Percentiles rank a stretch among this genome's conserved stretches.
Evolutionary conservation across 2,329 filamentous ascomycete genomes (phyloP).

Genomic region (Sporothrix pseudoabietina): DNA sequence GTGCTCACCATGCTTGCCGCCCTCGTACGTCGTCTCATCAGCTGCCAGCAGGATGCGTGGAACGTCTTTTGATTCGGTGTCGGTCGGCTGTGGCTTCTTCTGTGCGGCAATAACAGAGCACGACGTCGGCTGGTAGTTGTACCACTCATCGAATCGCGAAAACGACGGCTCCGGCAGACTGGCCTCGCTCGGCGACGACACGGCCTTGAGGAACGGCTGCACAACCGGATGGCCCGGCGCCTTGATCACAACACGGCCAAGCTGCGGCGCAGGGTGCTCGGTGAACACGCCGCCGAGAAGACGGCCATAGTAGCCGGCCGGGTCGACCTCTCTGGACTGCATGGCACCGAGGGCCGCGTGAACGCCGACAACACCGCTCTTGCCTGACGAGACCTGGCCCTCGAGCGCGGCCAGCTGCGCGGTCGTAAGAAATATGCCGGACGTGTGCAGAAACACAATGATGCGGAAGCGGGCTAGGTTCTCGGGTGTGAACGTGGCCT

Average conservation of each 20-base stretch:
- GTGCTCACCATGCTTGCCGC: slow-evolving; percentile 43
- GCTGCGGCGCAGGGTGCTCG: slow-evolving; percentile 45
- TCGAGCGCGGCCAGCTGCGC: slow-evolving; percentile 43
- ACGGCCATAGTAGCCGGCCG: slow-evolving; percentile 43
- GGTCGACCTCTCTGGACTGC: slow-evolving; percentile 32
- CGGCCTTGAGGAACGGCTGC: slow-evolving; percentile 33
- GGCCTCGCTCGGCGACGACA: slow-evolving; percentile 26
- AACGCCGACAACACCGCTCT: slow-evolving; percentile 46
- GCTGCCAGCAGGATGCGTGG: slow-evolving; percentile 44
- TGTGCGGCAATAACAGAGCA: slow-evolving; percentile 21
- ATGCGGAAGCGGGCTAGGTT: slow-evolving; percentile 42
- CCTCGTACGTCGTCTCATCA: slow-evolving; percentile 43
- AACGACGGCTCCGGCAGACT: slow-evolving; percentile 16
- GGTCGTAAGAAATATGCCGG: slow-evolving; percentile 44
- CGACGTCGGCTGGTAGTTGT: slow-evolving; percentile 43
- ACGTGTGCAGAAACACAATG: slow-evolving; percentile 46
- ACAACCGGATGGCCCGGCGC: slow-evolving; percentile 41
- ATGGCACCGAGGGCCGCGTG: slow-evolving; percentile 46
- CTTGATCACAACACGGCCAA: slow-evolving; percentile 40
- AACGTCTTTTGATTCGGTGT: slow-evolving; percentile 35
- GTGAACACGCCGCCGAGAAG: slow-evolving; percentile 47
- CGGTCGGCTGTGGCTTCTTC: slow-evolving; percentile 26
- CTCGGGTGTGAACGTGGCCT: slow-evolving; percentile 38
- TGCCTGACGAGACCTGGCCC: slow-evolving; percentile 41
- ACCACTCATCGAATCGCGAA: slow-evolving; percentile 48